Evolutionary conservation across 352 stramenopile genomes (phyloP).

Genomic region (Globisporangium nodosum): DNA sequence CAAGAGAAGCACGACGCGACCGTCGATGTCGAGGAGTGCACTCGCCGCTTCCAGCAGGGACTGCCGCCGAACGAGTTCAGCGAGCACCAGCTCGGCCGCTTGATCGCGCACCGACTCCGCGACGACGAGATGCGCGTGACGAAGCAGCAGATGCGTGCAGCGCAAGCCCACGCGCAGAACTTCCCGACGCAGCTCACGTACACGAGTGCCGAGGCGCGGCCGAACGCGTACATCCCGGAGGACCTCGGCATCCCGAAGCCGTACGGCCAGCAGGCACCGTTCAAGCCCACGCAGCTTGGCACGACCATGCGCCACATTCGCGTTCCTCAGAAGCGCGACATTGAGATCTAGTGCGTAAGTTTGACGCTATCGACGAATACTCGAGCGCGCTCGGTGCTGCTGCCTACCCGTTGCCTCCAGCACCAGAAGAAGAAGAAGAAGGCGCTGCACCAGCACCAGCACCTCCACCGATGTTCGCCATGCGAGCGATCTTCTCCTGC

Average conservation of each 20-base stretch:
- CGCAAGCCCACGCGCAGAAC: conserved; percentile 42
- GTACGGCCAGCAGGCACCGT: conserved; percentile 88
- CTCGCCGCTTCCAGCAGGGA: conserved; percentile 49
- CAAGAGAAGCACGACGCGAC: conserved; percentile 84
- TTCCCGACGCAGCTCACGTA: conserved; percentile 72
- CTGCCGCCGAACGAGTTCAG: conserved; percentile 74
- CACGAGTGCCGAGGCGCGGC: conserved; percentile 88
- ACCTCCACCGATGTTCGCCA: conserved; percentile 13
- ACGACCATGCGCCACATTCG: conserved; percentile 92
- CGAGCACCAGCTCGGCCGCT: conserved; percentile 64
- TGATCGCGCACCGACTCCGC: conserved; percentile 48
- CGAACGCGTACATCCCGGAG: conserved; percentile 93
- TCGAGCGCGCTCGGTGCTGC: not conserved
- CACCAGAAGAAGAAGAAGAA: not conserved
- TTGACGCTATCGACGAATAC: not conserved
- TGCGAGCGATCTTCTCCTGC: conserved; percentile 64
- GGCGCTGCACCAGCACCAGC: not conserved
- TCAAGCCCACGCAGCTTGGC: conserved; percentile 87
- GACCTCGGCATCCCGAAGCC: conserved; percentile 91
- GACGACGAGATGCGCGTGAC: conserved; percentile 36
- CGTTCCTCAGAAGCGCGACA: conserved; percentile 78
- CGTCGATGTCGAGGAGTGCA: conserved; percentile 63
- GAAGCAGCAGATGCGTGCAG: conserved; percentile 37
- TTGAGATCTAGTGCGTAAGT: conserved; percentile 82
- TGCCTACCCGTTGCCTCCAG: not conserved